Evolutionary conservation across 441 rosid genomes (phyloP).

Genomic region (Rhodomyrtus psidioides): DNA sequence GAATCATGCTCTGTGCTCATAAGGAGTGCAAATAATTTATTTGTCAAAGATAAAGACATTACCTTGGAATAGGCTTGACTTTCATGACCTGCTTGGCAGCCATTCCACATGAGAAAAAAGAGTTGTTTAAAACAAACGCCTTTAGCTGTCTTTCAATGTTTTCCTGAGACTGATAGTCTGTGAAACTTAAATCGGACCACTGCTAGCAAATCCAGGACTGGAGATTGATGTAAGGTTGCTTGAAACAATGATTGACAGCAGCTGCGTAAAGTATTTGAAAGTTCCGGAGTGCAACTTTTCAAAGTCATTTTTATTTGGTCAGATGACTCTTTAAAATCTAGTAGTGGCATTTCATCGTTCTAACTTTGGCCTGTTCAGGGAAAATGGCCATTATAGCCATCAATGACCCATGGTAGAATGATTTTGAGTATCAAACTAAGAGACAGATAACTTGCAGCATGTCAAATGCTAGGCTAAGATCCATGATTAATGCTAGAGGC

Average conservation of each 20-base stretch:
- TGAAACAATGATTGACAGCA: not conserved
- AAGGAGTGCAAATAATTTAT: not conserved
- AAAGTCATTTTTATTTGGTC: too few relatives aligned
- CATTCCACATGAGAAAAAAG: not conserved
- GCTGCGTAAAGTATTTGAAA: not conserved
- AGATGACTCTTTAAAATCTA: too few relatives aligned
- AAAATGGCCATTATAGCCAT: too few relatives aligned
- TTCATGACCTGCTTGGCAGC: not conserved
- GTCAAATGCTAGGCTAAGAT: too few relatives aligned
- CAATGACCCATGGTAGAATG: too few relatives aligned
- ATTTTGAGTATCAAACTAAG: too few relatives aligned
- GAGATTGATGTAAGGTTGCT: not conserved
- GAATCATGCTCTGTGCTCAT: not conserved
- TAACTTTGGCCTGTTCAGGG: too few relatives aligned
- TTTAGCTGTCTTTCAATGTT: not conserved
- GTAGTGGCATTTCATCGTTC: too few relatives aligned
- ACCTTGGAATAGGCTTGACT: not conserved
- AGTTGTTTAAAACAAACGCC: not conserved
- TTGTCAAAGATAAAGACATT: not conserved
- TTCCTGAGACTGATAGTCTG: not conserved
- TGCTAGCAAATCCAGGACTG: not conserved
- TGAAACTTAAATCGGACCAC: not conserved
- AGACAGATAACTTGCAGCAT: too few relatives aligned
- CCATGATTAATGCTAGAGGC: too few relatives aligned
- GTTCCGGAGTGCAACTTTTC: not conserved